Evolutionary conservation across 2,329 filamentous ascomycete species (phyloP), one percentile per base, ranked within the genome.

Genomic region (Colletotrichum lentis): DNA sequence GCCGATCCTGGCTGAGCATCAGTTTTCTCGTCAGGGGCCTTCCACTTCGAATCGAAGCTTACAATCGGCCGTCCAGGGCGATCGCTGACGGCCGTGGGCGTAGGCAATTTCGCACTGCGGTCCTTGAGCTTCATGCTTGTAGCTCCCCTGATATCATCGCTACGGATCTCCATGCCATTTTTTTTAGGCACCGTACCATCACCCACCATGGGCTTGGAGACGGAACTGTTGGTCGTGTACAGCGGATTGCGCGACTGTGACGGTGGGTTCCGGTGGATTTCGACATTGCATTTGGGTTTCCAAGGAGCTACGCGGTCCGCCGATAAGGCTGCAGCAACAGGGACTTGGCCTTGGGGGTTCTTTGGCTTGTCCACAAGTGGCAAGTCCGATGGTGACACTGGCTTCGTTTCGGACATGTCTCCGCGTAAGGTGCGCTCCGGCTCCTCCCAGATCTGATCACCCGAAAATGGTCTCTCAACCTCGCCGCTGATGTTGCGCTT

Each of bases 51-150:
- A 80, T 97, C 88, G 85, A 98, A 98, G 86, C 95, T 98, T 85
- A 98, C 95, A 84, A 98, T 98, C 71, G 95, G 95, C 77, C 95
- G 89, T 74, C 93, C 93, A 74, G 92, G 91, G 76, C 87, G 91
- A 81, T 97, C 91, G 82, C 94, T 97, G 79, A 98, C 94, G 75
- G 92, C 90, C 62, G 92, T 93, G 72, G 95, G 95, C 75, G 91
- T 95, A 35, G 94, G 95, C 70, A 98, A 84, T 77, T 92, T 96
- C 65, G 89, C 81, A 79, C 94, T 97, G 76, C 94, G 90, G 79
- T 97, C 93, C 77, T 89, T 94, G 71, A 96, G 83, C 77, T 85
- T 91, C 87, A 96, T 96, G 80, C 92, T 96, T 8, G 95, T 98
- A 62, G 95, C 95, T 72, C 92, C 88, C 68, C 93, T 89, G 72